Evolutionary conservation across 108 stramenopile species (phyloP).

Genomic region (Cyclotella baltica): DNA sequence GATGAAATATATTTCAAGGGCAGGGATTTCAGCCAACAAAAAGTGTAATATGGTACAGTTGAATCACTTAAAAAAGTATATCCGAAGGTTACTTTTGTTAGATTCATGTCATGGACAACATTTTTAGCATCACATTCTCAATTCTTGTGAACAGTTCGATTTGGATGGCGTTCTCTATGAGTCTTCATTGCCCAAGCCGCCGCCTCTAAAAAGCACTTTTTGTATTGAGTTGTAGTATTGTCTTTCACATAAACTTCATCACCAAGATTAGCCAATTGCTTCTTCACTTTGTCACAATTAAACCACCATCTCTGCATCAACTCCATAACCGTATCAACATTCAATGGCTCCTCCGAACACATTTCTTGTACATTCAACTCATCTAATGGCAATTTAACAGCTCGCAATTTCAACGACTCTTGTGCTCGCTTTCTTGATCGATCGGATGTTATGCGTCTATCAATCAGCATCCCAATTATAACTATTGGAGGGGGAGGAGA

Average conservation of each 20-base stretch:
- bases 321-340: slow-evolving; percentile 84
- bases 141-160: slow-evolving; percentile 54
- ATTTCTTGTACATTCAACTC: slow-evolving; percentile 56
- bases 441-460: slow-evolving; percentile 76
- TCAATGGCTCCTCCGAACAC: slow-evolving; percentile 67
- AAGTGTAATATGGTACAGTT: too few relatives aligned
- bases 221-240: slow-evolving; percentile 24
- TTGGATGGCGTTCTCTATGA: slow-evolving; percentile 77
- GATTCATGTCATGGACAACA: neutral
- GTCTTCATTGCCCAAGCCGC: slow-evolving; percentile 63
- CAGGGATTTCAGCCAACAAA: too few relatives aligned
- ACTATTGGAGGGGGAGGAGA: slow-evolving; percentile 61
- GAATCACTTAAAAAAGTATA: too few relatives aligned
- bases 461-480: slow-evolving; percentile 82
- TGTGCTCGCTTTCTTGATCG: slow-evolving; percentile 65
- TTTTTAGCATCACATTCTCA: neutral
- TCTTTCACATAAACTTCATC: neutral
- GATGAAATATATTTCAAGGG: too few relatives aligned
- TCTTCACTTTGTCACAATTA: slow-evolving; percentile 51
- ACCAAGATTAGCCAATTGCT: neutral
- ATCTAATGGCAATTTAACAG: slow-evolving; percentile 61
- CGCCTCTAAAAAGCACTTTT: slow-evolving; percentile 65
- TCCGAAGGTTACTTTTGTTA: neutral
- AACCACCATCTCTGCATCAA: slow-evolving; percentile 80
- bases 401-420: slow-evolving; percentile 38